phyloP scores from a whole-genome alignment of 768 basidiomycete genomes.

The Cystofilobasidium macerans region DNA sequence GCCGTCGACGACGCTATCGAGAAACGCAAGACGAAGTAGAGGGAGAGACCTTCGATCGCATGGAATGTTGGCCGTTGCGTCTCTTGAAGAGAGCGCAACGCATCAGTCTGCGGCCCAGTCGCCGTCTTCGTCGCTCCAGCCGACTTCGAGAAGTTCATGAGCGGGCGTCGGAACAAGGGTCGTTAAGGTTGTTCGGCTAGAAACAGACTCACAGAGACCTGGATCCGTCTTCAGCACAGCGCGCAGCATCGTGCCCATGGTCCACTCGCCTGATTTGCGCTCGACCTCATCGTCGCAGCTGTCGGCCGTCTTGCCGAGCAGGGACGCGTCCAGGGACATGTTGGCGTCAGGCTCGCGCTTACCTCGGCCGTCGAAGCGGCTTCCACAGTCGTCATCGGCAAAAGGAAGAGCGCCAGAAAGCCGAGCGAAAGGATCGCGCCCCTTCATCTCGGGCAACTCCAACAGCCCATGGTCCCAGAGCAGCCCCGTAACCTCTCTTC shows the following conservation, averaged over 20 bases:
- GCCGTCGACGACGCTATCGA: conserved; percentile 49
- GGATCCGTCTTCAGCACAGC: background rate
- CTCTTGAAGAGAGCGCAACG: background rate
- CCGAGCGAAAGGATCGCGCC: background rate
- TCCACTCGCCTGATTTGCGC: background rate
- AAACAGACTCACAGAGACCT: background rate
- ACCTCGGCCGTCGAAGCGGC: too few species aligned
- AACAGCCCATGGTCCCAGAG: background rate
- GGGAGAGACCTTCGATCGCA: background rate
- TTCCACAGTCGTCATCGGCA: background rate
- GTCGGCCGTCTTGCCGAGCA: background rate
- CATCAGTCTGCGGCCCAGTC: background rate
- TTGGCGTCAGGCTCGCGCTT: background rate
- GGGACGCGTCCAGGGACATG: background rate
- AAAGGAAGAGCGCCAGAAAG: background rate
- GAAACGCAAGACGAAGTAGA: background rate
- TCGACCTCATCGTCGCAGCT: background rate
- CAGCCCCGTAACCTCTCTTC: background rate
- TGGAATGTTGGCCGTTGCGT: background rate
- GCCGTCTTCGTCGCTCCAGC: background rate
- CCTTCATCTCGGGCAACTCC: background rate
- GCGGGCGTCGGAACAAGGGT: background rate
- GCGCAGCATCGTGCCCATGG: background rate
- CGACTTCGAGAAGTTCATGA: background rate
- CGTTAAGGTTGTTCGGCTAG: background rate